Evolutionary conservation across 495 filamentous ascomycete genomes (phyloP).

Genomic region (Aspergillus haitiensis): DNA sequence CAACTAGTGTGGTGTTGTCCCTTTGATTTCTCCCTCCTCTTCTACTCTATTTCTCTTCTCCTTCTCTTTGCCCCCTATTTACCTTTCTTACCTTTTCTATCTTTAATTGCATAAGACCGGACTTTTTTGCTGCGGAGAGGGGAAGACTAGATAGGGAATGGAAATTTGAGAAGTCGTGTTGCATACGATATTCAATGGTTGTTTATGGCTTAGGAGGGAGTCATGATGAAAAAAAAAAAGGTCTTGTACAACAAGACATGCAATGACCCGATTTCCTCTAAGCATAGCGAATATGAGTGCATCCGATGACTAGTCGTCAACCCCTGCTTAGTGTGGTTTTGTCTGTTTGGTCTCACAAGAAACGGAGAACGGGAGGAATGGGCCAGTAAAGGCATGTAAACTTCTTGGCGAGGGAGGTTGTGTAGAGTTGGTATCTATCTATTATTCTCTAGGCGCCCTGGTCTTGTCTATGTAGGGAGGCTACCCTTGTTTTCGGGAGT

Average conservation of each 20-base stretch:
- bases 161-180: no score
- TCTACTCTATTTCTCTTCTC: no score
- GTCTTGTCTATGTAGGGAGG: no score
- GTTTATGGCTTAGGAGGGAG: background rate
- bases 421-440: no score
- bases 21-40: no score
- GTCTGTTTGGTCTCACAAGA: background rate
- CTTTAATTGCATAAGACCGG: no score
- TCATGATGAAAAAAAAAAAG: background rate
- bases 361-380: background rate
- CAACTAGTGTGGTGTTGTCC: no score
- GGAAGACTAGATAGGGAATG: background rate
- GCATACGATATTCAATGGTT: no score
- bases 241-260: background rate
- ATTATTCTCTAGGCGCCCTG: no score
- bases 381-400: slow-evolving; percentile 5
- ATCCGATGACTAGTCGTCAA: background rate
- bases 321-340: background rate
- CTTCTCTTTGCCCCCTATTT: no score
- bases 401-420: slow-evolving; percentile 1
- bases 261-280: background rate
- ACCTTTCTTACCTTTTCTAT: no score
- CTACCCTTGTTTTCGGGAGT: no score
- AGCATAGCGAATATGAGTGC: slow-evolving; percentile 2
- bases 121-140: background rate